Evolutionary conservation across 1,139 yeast genomes (phyloP).

Genomic region (Diutina ranongensis): DNA sequence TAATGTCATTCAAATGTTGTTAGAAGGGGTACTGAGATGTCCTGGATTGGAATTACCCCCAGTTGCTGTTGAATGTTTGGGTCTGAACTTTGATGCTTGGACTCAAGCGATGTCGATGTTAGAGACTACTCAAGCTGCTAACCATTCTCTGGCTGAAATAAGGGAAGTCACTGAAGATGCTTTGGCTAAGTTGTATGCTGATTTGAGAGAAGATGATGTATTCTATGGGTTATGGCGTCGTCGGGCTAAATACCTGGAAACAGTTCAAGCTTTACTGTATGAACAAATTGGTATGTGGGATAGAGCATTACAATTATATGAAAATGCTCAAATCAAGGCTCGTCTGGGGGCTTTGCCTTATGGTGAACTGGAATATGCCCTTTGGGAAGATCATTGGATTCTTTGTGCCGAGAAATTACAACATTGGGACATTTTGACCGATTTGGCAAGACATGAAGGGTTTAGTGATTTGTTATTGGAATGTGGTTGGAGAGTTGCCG

Average conservation of each 20-base stretch:
- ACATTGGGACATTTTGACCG: constrained; percentile 97
- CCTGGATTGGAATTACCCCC: constrained; percentile 82
- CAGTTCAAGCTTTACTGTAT: constrained; percentile 83
- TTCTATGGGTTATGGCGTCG: constrained; percentile 97
- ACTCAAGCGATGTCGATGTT: constrained; percentile 74
- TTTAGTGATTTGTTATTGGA: constrained; percentile 87
- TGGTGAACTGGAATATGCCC: constrained; percentile 86
- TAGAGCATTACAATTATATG: constrained; percentile 86
- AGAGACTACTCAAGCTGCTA: constrained; percentile 60
- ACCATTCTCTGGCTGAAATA: constrained; percentile 55
- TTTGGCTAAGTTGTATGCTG: constrained; percentile 75
- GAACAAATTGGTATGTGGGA: constrained; percentile 96
- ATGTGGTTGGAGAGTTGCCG: constrained; percentile 99
- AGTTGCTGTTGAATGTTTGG: constrained; percentile 81
- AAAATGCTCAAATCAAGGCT: constrained; percentile 95
- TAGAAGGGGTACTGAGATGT: constrained; percentile 72
- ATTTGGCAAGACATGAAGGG: constrained; percentile 94
- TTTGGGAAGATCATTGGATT: constrained; percentile 99
- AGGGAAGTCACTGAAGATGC: constrained; percentile 88
- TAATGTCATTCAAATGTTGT: constrained; percentile 73
- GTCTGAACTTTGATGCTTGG: constrained; percentile 86
- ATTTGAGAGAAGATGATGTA: constrained; percentile 89
- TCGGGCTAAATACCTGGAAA: constrained; percentile 86
- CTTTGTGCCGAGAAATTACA: constrained; percentile 93
- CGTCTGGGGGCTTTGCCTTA: constrained; percentile 92